A percentile compares a stretch with the other conserved stretches of the same genome.
Evolutionary conservation across 495 filamentous ascomycete species (phyloP).

Genomic region (Aspergillus sclerotioniger): DNA sequence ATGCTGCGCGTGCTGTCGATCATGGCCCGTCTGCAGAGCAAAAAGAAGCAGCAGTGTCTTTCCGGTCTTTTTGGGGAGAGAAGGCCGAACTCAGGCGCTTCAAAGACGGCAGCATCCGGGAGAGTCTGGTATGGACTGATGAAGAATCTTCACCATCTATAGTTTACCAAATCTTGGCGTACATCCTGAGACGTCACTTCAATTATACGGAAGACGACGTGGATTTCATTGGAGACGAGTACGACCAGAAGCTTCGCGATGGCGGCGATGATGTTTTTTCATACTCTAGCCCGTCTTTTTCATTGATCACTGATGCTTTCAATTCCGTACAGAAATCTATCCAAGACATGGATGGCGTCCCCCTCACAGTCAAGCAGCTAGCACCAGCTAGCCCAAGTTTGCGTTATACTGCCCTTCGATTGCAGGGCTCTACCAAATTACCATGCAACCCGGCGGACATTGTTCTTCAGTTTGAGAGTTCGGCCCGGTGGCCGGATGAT

Average conservation of each 20-base stretch:
- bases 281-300: conserved; percentile 50
- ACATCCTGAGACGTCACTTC: conserved; percentile 68
- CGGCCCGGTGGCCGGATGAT: conserved; percentile 90
- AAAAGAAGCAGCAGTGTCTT: conserved; percentile 48
- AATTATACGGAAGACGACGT: conserved; percentile 50
- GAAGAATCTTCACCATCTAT: conserved; percentile 59
- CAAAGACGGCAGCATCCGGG: conserved; percentile 54
- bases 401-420: conserved; percentile 64
- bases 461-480: conserved; percentile 88
- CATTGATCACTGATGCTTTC: conserved; percentile 59
- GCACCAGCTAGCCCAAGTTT: conserved; percentile 67
- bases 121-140: conserved; percentile 76
- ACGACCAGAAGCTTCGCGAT: conserved; percentile 53
- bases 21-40: conserved; percentile 82
- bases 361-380: conserved; percentile 76
- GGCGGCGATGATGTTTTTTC: conserved; percentile 36
- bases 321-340: conserved; percentile 69
- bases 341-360: conserved; percentile 71
- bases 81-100: conserved; percentile 56
- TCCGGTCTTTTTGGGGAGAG: conserved; percentile 52
- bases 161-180: conserved; percentile 73
- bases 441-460: conserved; percentile 56
- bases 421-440: conserved; percentile 32
- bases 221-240: conserved; percentile 59
- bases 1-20: conserved; percentile 72